Evolutionary conservation across 306 rosid species (phyloP), one percentile per base, ranked within the genome.

Genomic region (Hippophae gyantsensis): DNA sequence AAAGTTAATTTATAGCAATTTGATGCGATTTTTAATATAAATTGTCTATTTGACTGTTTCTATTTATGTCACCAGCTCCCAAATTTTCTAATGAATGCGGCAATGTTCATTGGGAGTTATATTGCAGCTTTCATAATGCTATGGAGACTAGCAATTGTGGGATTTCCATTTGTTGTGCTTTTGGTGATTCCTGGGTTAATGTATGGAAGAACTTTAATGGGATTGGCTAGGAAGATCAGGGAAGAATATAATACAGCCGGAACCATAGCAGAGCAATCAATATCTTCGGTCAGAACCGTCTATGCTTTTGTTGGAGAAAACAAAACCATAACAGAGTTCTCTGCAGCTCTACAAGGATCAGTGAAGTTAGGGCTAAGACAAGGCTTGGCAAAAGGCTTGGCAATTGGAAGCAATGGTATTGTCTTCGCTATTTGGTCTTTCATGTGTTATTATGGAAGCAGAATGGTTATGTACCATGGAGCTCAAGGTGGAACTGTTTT

Each of bases 391-490:
- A 92, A 92, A 76, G 98, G 98, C 7, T 75, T 92, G 58, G 98
- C 96, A 43, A 73, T 87, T 4, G 98, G 98, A 72, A 92, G 98
- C 74, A 85, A 83, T 58, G 92, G 95, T 14, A 9, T 92, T 10
- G 89, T 82, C 3, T 92, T 87, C 42, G 98, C 84, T 1, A 87
- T 92, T 10, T 92, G 98, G 98, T 73, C 98, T 2, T 87, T 92
- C 80, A 81, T 85, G 80, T 53, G 79, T 5, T 92, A 65, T 52
- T 92, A 85, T 55, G 96, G 96, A 18, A 92, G 98, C 61, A 77
- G 83, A 77, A 32, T 85, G 79, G 96, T 92, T 59, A 87, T 92
- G 98, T 92, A 85, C 69, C 96, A 87, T 52, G 87, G 87, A 9
- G 87, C 95, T 44, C 64, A 66, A 56, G 98, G 98, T 0, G 98